Evolutionary conservation across 208 protist species (phyloP).

Genomic region (Leishmania arabica): DNA sequence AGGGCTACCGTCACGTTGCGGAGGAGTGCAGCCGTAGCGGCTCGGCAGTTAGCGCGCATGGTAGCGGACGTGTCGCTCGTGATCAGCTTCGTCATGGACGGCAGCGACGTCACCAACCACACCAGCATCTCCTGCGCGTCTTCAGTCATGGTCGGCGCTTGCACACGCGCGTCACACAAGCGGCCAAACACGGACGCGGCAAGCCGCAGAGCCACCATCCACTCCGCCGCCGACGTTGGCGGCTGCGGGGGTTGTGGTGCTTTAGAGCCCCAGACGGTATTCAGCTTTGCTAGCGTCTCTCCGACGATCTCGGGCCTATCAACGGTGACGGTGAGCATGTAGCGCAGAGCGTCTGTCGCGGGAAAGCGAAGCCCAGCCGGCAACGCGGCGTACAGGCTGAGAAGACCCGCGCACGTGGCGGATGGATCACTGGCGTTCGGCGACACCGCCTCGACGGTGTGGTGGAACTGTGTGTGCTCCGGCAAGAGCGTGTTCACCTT

Average conservation of each 20-base stretch:
- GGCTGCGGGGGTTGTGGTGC: constrained; percentile 8
- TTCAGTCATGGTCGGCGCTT: neutral
- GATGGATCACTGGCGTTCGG: neutral
- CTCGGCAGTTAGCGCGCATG: constrained; percentile 15
- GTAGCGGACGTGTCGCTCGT: constrained; percentile 7
- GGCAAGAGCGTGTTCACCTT: constrained; percentile 60
- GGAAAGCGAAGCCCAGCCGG: constrained; percentile 40
- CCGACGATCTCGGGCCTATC: neutral
- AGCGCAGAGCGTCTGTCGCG: constrained; percentile 38
- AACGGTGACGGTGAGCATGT: constrained; percentile 10
- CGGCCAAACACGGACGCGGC: constrained; percentile 20
- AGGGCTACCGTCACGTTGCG: constrained; percentile 24
- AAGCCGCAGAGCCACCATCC: constrained; percentile 28
- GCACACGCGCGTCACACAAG: constrained; percentile 7
- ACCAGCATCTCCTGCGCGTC: constrained; percentile 14
- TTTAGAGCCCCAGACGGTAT: constrained; percentile 4
- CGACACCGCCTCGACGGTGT: constrained; percentile 8
- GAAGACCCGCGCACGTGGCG: constrained; percentile 13
- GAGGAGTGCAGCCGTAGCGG: constrained; percentile 24
- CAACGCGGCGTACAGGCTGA: constrained; percentile 20
- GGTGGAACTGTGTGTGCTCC: constrained; percentile 4
- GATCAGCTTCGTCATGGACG: constrained; percentile 26
- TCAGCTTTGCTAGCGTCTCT: constrained; percentile 2
- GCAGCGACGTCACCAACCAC: constrained; percentile 13
- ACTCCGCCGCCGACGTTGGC: constrained; percentile 24